Evolutionary conservation across 345 rosid genomes (phyloP).

Genomic region (Populus simonii): DNA sequence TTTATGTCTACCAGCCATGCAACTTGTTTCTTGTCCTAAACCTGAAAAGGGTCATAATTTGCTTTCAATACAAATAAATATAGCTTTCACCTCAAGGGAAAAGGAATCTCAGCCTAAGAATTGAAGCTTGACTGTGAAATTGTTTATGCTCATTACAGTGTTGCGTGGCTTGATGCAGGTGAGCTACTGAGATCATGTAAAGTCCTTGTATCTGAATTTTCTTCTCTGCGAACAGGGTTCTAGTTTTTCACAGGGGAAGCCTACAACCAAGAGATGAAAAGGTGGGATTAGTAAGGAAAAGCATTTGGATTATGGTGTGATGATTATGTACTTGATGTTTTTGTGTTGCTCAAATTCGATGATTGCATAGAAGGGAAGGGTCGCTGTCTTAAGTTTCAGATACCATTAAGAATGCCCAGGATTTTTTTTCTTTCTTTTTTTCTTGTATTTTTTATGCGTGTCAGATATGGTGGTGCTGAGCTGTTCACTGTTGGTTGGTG

Average conservation of each 20-base stretch:
- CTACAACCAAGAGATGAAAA: not conserved
- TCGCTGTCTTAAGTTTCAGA: not conserved
- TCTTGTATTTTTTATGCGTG: not conserved
- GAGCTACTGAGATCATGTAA: not conserved
- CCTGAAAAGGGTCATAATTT: not conserved
- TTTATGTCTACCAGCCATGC: no score
- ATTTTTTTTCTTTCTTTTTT: constrained; percentile 1
- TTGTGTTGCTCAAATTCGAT: constrained; percentile 2
- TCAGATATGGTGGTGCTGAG: constrained; percentile 16
- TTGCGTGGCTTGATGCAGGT: not conserved
- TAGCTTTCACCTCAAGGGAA: not conserved
- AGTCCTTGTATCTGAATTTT: not conserved
- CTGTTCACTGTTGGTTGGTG: constrained; percentile 16
- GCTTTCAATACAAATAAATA: not conserved
- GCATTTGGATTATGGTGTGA: not conserved
- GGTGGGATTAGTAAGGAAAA: no score
- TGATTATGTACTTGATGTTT: not conserved
- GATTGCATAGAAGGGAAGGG: constrained; percentile 13
- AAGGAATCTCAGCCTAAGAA: not conserved
- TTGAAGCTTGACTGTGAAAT: not conserved
- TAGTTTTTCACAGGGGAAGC: constrained; percentile 11
- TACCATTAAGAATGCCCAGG: not conserved
- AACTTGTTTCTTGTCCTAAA: not conserved
- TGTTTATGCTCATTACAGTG: not conserved
- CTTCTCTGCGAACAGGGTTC: constrained; percentile 16